Evolutionary conservation across 208 protist species (phyloP).

Genomic region (Balamuthia mandrillaris): DNA sequence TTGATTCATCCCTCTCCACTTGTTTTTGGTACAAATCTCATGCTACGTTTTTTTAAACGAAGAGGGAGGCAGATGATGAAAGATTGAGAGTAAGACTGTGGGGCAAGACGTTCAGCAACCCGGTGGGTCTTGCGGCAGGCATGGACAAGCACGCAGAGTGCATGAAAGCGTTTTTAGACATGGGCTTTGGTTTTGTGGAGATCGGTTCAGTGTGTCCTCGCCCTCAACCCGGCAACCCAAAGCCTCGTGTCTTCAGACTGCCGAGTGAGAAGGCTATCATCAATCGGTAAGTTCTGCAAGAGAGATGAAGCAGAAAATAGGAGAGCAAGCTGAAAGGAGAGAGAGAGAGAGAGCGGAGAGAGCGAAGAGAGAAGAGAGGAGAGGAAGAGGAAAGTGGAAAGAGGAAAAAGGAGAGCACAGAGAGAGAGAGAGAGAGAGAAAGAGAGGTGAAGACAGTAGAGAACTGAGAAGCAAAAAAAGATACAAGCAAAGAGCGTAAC

Average conservation of each 20-base stretch:
- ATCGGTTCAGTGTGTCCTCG: slow-evolving; percentile 65
- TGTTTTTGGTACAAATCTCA: background rate
- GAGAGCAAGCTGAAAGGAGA: no score
- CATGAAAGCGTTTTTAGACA: slow-evolving; percentile 47
- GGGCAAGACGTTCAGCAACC: slow-evolving; percentile 59
- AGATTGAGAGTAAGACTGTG: slow-evolving; percentile 50
- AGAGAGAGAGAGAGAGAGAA: no score
- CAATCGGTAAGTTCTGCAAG: no score
- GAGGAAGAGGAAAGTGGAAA: no score
- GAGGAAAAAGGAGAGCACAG: no score
- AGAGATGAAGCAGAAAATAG: no score
- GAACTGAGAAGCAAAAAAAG: no score
- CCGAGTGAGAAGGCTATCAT: slow-evolving; percentile 60
- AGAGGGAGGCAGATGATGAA: background rate
- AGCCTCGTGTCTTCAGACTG: slow-evolving; percentile 68
- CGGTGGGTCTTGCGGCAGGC: slow-evolving; percentile 69
- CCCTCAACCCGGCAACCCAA: slow-evolving; percentile 67
- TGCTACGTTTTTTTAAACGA: background rate
- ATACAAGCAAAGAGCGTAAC: no score
- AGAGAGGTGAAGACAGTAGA: no score
- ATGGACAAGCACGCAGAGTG: slow-evolving; percentile 70
- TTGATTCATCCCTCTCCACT: background rate
- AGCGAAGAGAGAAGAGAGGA: no score
- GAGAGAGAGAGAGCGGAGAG: no score
- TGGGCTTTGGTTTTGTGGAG: slow-evolving; percentile 73